A percentile compares a stretch with the other conserved stretches of the same genome.
Conservation (phyloP, 1,284 basidiomycete genomes). For the Marasmius sp. region DNA sequence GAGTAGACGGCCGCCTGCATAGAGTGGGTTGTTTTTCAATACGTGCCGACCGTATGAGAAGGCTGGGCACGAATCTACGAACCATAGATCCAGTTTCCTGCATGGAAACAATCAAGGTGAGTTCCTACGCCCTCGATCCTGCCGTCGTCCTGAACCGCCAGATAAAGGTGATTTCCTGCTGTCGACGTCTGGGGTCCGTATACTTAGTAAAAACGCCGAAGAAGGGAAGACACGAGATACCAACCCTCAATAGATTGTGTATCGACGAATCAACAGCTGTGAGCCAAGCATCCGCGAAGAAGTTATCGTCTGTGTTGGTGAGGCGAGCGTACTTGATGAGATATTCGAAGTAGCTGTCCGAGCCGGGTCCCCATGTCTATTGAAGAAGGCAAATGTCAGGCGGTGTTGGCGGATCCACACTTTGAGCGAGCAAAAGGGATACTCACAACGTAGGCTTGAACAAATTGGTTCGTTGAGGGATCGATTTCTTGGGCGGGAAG, state of each 20-base stretch:
- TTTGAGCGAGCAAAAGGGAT: neutral
- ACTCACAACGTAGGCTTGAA: slow-evolving; percentile 61
- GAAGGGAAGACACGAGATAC: neutral
- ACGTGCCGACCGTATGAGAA: neutral
- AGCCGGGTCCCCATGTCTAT: slow-evolving; percentile 70
- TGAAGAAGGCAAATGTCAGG: neutral
- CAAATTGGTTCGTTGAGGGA: slow-evolving; percentile 48
- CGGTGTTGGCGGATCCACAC: neutral
- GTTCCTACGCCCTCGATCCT: slow-evolving; percentile 60
- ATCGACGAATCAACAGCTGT: slow-evolving; percentile 73
- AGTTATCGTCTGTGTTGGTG: slow-evolving; percentile 56
- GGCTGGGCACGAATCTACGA: slow-evolving; percentile 15
- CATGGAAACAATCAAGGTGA: slow-evolving; percentile 69
- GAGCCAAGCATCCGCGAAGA: slow-evolving; percentile 66
- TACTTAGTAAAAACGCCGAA: slow-evolving; percentile 29
- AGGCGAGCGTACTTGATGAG: slow-evolving; percentile 73
- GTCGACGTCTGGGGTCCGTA: slow-evolving; percentile 50
- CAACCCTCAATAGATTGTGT: slow-evolving; percentile 50
- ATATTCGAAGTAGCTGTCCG: slow-evolving; percentile 75
- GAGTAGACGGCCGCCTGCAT: slow-evolving; percentile 57
- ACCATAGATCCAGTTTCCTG: slow-evolving; percentile 74
- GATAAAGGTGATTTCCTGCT: slow-evolving; percentile 56
- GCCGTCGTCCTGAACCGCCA: slow-evolving; percentile 50
- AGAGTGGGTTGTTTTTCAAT: too few species aligned
- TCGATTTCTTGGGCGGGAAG: slow-evolving; percentile 61